phyloP scores from a whole-genome alignment of 73 alveolate species.

The Urostyla sp. region DNA sequence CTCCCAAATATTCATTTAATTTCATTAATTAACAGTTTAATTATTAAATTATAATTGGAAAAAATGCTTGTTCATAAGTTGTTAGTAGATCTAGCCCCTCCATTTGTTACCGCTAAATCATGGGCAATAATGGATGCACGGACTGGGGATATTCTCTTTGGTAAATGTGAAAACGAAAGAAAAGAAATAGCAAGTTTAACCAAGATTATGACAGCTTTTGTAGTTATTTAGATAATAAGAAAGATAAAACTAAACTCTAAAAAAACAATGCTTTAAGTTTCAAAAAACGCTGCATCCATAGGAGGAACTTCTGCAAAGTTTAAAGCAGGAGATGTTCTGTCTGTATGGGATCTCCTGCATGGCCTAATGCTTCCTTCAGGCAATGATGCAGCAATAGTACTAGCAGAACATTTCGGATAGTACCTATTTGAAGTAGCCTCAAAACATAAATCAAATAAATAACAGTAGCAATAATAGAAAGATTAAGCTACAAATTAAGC shows the following conservation, averaged over 20 bases:
- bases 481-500: conserved; percentile 15
- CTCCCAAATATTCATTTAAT: neutral
- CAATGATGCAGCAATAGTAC: conserved; percentile 85
- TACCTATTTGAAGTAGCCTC: conserved; percentile 68
- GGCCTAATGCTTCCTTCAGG: conserved; percentile 91
- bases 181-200: conserved; percentile 91
- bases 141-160: conserved; percentile 75
- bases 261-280: conserved; percentile 76
- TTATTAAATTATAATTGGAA: neutral
- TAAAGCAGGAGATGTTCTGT: conserved; percentile 75
- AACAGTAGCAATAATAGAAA: conserved; percentile 49
- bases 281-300: conserved; percentile 71
- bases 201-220: conserved; percentile 87
- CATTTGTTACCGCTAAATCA: conserved; percentile 65
- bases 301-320: conserved; percentile 89
- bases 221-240: conserved; percentile 66
- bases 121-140: conserved; percentile 79
- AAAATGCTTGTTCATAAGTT: conserved; percentile 67
- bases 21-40: neutral
- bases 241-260: conserved; percentile 65
- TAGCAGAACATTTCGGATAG: conserved; percentile 71
- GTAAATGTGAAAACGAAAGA: conserved; percentile 70
- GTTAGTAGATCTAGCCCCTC: conserved; percentile 72
- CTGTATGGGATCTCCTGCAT: conserved; percentile 85
- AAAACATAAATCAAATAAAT: conserved; percentile 51